Base-by-base conservation (phyloP, 495 filamentous ascomycete genomes). In the Podospora anserina region DNA sequence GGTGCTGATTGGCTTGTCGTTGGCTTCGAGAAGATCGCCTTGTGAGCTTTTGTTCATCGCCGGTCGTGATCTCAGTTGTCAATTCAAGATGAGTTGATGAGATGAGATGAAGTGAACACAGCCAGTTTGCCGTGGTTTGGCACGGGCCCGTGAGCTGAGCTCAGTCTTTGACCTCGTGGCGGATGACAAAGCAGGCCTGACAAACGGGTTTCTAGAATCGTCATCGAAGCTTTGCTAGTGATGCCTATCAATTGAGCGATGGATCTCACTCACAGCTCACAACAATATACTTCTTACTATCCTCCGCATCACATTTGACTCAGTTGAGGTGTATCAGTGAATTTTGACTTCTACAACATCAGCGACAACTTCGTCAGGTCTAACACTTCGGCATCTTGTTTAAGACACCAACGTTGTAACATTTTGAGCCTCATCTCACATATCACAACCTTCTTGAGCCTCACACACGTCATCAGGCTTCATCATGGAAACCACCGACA, bases 401-500 rank as follows among this genome's bases (percentile, higher is more conserved):
- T 13, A 3, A 49, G 39, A 49, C 39, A 49, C 15, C 39, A 49
- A 49, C 13, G 39, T 49, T 49, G 39, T 11, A 16, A 49, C 39
- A 49, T 49, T 49, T 49, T 49, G 39, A 49, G 39, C 39, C 39
- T 11, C 39, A 49, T 16, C 39, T 49, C 39, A 49, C 39, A 49
- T 49, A 11, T 49, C 39, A 49, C 39, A 16, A 16, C 39, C 13
- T 49, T 11, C 2, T 49, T 11, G 9, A 49, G 15, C 39, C 7
- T 49, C 39, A 49, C 9, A 11, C 0, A 49, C 39, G 39, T 49
- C 39, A 49, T 49, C 39, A 13, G 18, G 5, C 55, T 58, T 39
- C 30, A 44, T 7, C 49, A 66, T 70, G 68, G 64, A 58, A 1
- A 3, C 58, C 28, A 18, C 49, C 23, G 64, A 70, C 4, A 58